Evolutionary conservation across 192 early-diverging fungal species (phyloP), one percentile per base, ranked within the genome.

Genomic region (Coemansia sp.): DNA sequence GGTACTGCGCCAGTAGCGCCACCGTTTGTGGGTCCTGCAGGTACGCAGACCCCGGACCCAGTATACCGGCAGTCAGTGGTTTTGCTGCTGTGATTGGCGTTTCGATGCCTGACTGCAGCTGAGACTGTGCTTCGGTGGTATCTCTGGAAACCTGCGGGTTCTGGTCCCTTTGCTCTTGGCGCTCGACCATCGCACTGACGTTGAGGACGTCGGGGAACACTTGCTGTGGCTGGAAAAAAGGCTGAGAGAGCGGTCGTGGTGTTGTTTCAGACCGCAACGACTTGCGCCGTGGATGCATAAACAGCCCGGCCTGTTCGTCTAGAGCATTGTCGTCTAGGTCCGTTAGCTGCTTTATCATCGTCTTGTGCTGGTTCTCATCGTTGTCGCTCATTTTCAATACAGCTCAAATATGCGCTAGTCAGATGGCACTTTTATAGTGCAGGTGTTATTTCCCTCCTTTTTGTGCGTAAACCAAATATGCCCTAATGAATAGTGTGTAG

Each of bases 331-430:
- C 82, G 74, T 84, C 82, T 68, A 84, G 63, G 64, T 84, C 82
- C 12, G 82, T 84, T n/a, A 84, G 74, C 77, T 84, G 82, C 66
- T 75, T 84, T 46, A 84, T 78, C 82, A 84, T 79, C 15, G 82
- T 84, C 55, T 76, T 84, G 72, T 79, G 82, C 70, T 72, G 64
- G 61, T 74, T 75, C 57, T 70, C 65, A 53, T 66, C 64, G 8
- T 72, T 69, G 26, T 82, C 74, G 45, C 59, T 67, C 71, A 73
- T 76, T 40, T 34, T 68, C 9, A 15, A 26, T 10, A 51, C 8
- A 25, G 48, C 23, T 6, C 7, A 13, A 12, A 3, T 23, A 13
- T 10, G 25, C 13, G 3, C 48, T 23, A 26, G 26, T 51, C 13
- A 51, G 25, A 51, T 25, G 48, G 48, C 43, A 46, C 43, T 5